A percentile compares a stretch with the other conserved stretches of the same genome.
These are phyloP conservation scores for Penicillium psychrosexuale DNA, from an alignment of 2,329 filamentous ascomycete genomes.

Conservation along the genomic window DNA sequence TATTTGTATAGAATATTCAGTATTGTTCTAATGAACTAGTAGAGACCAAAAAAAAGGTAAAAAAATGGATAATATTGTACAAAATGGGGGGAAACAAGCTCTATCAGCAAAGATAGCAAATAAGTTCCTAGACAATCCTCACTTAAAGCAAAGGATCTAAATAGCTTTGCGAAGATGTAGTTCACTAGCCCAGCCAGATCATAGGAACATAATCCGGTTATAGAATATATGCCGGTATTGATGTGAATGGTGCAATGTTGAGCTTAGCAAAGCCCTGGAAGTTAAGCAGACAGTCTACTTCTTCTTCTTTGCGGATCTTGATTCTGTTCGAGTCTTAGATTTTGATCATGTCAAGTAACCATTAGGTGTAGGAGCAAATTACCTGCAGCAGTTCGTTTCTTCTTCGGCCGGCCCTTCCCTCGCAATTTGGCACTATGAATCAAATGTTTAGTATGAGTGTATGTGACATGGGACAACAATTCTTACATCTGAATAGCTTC, in stretches of 20 bases:
- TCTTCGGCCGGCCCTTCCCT: constrained; percentile 86
- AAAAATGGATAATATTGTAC: neutral
- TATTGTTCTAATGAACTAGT: no score
- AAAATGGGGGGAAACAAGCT: neutral
- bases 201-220: no score
- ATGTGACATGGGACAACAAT: neutral
- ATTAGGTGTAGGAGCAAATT: constrained; percentile 5
- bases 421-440: constrained; percentile 63
- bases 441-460: constrained; percentile 16
- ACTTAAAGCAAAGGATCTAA: neutral
- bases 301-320: constrained; percentile 28
- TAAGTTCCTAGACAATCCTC: neutral
- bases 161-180: neutral
- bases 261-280: neutral
- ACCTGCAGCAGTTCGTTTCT: constrained; percentile 65
- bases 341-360: neutral
- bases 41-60: no score
- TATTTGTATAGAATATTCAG: neutral
- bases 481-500: constrained; percentile 59
- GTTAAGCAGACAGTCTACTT: constrained; percentile 11
- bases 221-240: neutral
- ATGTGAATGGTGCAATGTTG: neutral
- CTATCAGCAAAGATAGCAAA: neutral
- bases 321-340: constrained; percentile 17
- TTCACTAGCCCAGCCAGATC: neutral